Percentiles rank a stretch among this genome's conserved stretches.
Evolutionary conservation across 2,329 filamentous ascomycete species (phyloP).

Genomic region (Cercospora sp.): DNA sequence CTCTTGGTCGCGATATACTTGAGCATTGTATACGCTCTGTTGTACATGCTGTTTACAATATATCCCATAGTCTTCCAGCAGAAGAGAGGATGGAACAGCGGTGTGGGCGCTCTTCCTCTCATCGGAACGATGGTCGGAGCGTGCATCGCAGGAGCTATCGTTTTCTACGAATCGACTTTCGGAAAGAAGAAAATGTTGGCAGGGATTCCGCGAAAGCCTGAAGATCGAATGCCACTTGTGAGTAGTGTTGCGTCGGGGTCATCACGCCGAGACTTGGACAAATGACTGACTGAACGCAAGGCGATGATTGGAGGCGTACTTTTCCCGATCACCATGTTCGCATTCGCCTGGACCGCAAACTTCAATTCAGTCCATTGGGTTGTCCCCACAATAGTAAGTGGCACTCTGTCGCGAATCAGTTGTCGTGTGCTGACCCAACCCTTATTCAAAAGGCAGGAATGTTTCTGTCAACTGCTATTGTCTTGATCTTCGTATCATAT

Average conservation of each 20-base stretch:
- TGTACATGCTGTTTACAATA: constrained; percentile 62
- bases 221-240: constrained; percentile 41
- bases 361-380: constrained; percentile 50
- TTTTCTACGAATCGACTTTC: constrained; percentile 45
- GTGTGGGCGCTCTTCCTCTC: constrained; percentile 54
- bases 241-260: not conserved
- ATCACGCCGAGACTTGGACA: not conserved
- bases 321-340: constrained; percentile 39
- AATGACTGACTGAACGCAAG: not conserved
- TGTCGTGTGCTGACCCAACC: constrained; percentile 39
- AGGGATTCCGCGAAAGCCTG: constrained; percentile 42
- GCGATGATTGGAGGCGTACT: constrained; percentile 38
- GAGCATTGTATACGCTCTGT: constrained; percentile 53
- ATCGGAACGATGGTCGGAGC: constrained; percentile 54
- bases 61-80: constrained; percentile 52
- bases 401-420: not conserved
- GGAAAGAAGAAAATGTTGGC: constrained; percentile 42
- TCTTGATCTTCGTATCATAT: constrained; percentile 54
- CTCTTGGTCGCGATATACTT: constrained; percentile 56
- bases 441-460: constrained; percentile 41
- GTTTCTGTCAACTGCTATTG: constrained; percentile 44
- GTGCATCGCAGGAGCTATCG: constrained; percentile 45
- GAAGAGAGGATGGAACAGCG: constrained; percentile 55
- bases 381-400: constrained; percentile 42
- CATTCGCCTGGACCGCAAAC: constrained; percentile 37